Evolutionary conservation across 2,329 filamentous ascomycete species (phyloP), one percentile per base, ranked within the genome.

Genomic region (Cladophialophora psammophila): DNA sequence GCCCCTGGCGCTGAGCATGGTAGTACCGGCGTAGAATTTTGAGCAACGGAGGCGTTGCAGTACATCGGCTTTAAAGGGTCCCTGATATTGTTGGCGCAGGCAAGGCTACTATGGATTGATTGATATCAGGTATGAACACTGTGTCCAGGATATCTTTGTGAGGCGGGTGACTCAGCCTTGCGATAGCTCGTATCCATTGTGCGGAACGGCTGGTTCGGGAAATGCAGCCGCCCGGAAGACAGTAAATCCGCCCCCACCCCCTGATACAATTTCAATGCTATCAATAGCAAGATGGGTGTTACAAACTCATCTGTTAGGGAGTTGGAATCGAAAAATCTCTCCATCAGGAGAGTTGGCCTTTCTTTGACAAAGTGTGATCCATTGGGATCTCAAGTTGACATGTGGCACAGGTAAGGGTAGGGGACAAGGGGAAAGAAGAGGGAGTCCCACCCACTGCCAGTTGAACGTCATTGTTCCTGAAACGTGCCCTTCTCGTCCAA

Each of bases 1-100:
- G 66, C 89, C 89, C 67, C 78, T 64, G 31, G 64, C 35, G 54
- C 65, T 57, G 15, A 42, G 38, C 68, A 70, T 70, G n/a, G 31
- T 38, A 15, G 10, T 45, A 26, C 26, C 26, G 26, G 26, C 2
- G 26, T 26, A 3, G 52, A 15, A 32, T 42, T 26, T 50, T 5
- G 50, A 3, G 9, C 10, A 31, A 3, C 3, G 31, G 52, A 12
- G 31, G 6, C 31, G 3, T 35, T n/a, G 9, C 6, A 55, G n/a
- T 15, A 7, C 5, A 31, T 35, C 6, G 31, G 32, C 32, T 50
- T 10, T 26, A 13, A 50, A 3, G 9, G 10, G n/a, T 3, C 15
- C 45, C 13, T 50, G 26, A 31, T 26, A 26, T 3, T 26, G 18
- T 13, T 26, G 9, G 18, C 8, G 15, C 20, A 5, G 45, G 45